Conservation (phyloP, 176 grass and related monocot genomes). For the Zoysia pacifica region DNA sequence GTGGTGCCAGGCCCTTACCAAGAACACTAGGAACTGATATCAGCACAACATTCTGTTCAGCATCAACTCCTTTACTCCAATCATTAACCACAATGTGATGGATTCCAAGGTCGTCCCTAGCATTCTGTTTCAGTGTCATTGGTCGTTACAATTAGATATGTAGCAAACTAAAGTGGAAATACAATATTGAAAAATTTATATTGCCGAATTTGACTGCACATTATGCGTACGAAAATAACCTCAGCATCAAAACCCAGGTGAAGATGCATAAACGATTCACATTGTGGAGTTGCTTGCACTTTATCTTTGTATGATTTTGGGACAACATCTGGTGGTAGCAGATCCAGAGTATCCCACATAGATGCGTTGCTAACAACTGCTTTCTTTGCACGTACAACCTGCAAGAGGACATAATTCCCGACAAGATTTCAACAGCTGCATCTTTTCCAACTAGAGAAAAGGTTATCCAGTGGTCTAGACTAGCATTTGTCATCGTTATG, state of each 20-base stretch:
- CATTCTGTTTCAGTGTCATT: conserved; percentile 50
- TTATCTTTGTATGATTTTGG: conserved; percentile 69
- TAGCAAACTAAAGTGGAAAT: background rate
- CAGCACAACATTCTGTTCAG: conserved; percentile 81
- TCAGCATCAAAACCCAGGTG: conserved; percentile 82
- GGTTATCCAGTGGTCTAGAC: conserved; percentile 33
- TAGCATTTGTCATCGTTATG: conserved; percentile 36
- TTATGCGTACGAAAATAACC: conserved; percentile 45
- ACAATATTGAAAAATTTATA: background rate
- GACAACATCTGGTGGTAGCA: conserved; percentile 66
- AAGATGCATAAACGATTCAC: conserved; percentile 97
- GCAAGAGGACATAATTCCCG: conserved; percentile 35
- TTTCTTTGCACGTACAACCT: conserved; percentile 90
- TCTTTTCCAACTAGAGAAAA: conserved; percentile 30
- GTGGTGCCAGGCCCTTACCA: conserved; percentile 67
- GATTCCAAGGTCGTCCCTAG: conserved; percentile 82
- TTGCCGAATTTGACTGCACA: conserved; percentile 13
- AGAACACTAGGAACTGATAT: conserved; percentile 89
- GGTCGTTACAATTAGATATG: conserved; percentile 3
- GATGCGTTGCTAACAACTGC: conserved; percentile 91
- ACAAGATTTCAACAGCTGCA: conserved; percentile 36
- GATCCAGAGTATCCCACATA: conserved; percentile 91
- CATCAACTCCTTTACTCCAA: conserved; percentile 83
- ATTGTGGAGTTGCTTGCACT: conserved; percentile 82
- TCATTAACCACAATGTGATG: conserved; percentile 93